Base-by-base conservation (phyloP, 2,329 filamentous ascomycete species). In the Hortaea sp. region DNA sequence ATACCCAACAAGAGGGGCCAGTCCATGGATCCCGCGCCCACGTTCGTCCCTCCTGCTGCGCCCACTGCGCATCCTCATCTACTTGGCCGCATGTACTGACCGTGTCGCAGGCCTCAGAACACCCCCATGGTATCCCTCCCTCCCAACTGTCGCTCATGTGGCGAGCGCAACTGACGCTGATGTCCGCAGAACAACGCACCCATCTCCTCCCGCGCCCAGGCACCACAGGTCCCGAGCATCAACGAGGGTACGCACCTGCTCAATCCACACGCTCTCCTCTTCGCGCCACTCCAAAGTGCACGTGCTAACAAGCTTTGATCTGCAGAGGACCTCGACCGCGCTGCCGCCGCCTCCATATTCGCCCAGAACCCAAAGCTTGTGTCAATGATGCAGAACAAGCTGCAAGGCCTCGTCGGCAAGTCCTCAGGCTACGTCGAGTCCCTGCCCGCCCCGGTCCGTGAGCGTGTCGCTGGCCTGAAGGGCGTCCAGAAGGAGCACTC, bases 341-440 rank as follows among this genome's bases (percentile, higher is more conserved):
- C 79, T 44, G 77, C 87, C 47, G 89, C 90, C 52, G 89, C 89
- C 50, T 90, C 86, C 52, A 82, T 98, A 65, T 95, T 98, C 65
- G 90, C 92, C 57, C 84, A 92, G 69, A 95, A 98, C 74, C 92
- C 94, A 49, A 84, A 85, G 61, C 81, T 98, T 56, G 85, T 97
- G 52, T 85, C 88, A 57, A 92, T 98, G 87, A 97, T 98, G 69
- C 88, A 98, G 74, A 89, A 88, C 61, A 92, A 92, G 69, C 85
- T 98, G 59, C 87, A 88, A 55, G 84, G 84, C 56, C 85, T 98
- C 50, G 87, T 98, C 62, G 92, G 92, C 62, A 84, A 85, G 57
- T 95, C 94, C 44, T 98, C 92, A 47, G 92, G 92, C 61, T 98
- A 98, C 71, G 88, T 98, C 68, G 92, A 98, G 77, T 94, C 87